Percentiles rank a stretch among this genome's conserved stretches.
Evolutionary conservation across 192 early-diverging fungal species (phyloP).

Genomic region (Linnemannia exigua): DNA sequence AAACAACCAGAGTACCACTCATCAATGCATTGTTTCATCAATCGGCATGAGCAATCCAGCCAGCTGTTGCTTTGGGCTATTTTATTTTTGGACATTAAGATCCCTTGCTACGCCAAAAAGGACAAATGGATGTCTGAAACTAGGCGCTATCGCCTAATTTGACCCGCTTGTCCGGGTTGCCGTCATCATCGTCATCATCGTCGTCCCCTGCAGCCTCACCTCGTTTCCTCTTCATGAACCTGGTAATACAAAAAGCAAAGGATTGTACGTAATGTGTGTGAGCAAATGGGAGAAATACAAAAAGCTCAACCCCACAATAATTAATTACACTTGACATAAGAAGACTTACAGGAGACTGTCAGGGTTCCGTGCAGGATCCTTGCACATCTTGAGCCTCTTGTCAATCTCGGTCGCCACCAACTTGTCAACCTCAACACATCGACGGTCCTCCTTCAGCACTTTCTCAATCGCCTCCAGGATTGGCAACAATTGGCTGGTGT

Average conservation of each 20-base stretch:
- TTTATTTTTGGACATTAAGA: neutral
- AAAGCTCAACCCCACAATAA: neutral
- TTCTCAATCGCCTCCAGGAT: conserved; percentile 69
- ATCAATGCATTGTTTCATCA: neutral
- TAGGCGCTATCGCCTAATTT: conserved; percentile 25
- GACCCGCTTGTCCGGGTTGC: conserved; percentile 24
- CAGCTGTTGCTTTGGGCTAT: neutral
- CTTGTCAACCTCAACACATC: conserved; percentile 58
- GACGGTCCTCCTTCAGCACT: conserved; percentile 55
- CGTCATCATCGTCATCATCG: conserved; percentile 47
- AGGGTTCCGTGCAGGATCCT: conserved; percentile 83
- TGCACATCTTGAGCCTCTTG: conserved; percentile 71
- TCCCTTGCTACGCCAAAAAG: neutral
- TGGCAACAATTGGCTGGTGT: conserved; percentile 57
- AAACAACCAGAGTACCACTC: neutral
- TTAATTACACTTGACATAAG: neutral
- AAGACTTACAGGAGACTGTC: conserved; percentile 56
- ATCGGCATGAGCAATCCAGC: neutral
- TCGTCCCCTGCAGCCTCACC: conserved; percentile 34
- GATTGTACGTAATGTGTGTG: neutral
- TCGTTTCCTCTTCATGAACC: neutral
- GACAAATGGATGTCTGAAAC: neutral
- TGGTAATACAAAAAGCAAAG: neutral
- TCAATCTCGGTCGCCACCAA: conserved; percentile 70
- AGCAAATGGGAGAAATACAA: neutral